Evolutionary conservation across 345 rosid species (phyloP), one percentile per base, ranked within the genome.

Genomic region (Moricandia arvensis): DNA sequence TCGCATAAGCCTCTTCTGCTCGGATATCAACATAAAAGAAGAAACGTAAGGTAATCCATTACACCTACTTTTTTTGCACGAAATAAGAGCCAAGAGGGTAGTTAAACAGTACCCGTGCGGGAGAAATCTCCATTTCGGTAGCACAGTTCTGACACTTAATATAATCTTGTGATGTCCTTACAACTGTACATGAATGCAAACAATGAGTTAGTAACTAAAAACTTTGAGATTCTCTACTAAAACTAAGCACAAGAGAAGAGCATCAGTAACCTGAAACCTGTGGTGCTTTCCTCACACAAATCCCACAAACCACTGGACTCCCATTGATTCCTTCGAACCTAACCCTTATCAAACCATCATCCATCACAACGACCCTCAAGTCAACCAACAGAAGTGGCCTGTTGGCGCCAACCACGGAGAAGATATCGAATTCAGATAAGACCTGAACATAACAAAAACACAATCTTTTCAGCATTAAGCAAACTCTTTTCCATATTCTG

Each of bases 401-500:
- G 68, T 93, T 92, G 24, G 96, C 89, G 53, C 96, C 97, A 73
- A 90, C 97, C 63, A 89, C 75, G 7, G 89, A 82, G 85, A 85
- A 95, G 72, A 92, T 83, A 84, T 95, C 99, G 47, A 95, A 86
- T 71, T 95, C 91, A 2, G 97, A 83, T 21, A 92, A 74, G 13
- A 92, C 87, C 99, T 95, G 89, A 51, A 55, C 80, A 85, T 71
- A 68, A 76, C 8, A 30, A 53, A 57, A 58, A 63, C 53, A 8
- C 61, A 71, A 75, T 54, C 21, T 7, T 63, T 31, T 80, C 31
- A 29, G 31, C 5, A 29, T 29, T 29, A 29, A 2, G 2, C 31
- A 29, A 29, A 29, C 31, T 4, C 31, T 29, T 29, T 29, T 29
- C 3, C 5, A 29, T 29, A n/a, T 27, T 27, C 3, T 27, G 31